Evolutionary conservation across 108 stramenopile genomes (phyloP).

Genomic region (Craspedostauros australis): DNA sequence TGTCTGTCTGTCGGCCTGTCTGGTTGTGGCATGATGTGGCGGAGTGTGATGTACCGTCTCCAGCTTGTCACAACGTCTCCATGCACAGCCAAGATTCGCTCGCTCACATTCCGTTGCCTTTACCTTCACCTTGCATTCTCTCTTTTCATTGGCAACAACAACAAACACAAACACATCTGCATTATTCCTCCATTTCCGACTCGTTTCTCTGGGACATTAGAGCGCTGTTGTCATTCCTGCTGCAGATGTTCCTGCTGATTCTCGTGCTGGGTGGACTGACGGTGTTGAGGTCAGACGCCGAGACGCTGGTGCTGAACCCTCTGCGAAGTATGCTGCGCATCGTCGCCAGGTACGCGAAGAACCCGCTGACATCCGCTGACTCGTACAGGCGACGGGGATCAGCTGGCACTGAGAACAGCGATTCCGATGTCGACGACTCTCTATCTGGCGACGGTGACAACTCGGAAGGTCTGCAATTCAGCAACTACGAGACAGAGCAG

Average conservation of each 20-base stretch:
- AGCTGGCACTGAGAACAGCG: conserved; percentile 3
- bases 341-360: conserved; percentile 73
- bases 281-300: conserved; percentile 58
- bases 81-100: too few relatives aligned
- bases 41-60: too few relatives aligned
- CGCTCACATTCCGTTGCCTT: too few relatives aligned
- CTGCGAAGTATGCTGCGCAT: conserved; percentile 79
- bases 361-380: conserved; percentile 37
- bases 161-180: too few relatives aligned
- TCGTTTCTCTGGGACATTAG: conserved; percentile 10
- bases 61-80: too few relatives aligned
- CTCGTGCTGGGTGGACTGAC: conserved; percentile 38
- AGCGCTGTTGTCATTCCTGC: conserved; percentile 21
- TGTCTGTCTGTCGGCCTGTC: not conserved
- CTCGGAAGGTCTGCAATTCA: conserved; percentile 29
- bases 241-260: conserved; percentile 42
- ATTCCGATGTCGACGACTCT: conserved; percentile 13
- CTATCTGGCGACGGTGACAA: conserved; percentile 19
- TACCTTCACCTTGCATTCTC: too few relatives aligned
- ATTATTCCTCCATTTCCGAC: not conserved
- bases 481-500: conserved; percentile 88
- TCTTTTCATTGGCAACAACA: too few relatives aligned
- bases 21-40: too few relatives aligned
- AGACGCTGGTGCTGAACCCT: conserved; percentile 63
- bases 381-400: not conserved